A percentile compares a stretch with the other conserved stretches of the same genome.
Conservation (phyloP, 176 grass and related monocot species). For the Oryza brachyantha region DNA sequence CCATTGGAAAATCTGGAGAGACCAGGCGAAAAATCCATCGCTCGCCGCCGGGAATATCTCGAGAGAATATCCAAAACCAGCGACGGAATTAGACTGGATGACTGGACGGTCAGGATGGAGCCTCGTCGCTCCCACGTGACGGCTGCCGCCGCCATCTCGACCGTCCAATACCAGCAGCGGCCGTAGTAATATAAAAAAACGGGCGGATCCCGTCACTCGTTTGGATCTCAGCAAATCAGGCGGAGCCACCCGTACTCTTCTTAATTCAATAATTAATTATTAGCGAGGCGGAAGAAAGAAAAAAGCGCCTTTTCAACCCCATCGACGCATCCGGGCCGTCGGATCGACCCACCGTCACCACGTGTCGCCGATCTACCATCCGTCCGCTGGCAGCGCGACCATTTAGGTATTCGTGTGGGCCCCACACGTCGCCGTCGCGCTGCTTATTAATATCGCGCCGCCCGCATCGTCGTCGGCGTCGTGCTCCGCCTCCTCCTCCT, state of each 20-base stretch:
- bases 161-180: constrained; percentile 26
- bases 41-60: background rate
- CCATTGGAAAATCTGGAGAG: background rate
- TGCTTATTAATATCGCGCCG: constrained; percentile 25
- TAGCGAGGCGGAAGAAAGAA: background rate
- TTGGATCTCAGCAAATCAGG: constrained; percentile 14
- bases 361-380: background rate
- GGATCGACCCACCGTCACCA: background rate
- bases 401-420: background rate
- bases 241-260: background rate
- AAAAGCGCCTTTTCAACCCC: no score
- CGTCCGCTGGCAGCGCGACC: constrained; percentile 4
- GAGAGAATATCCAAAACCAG: constrained; percentile 6
- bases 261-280: no score
- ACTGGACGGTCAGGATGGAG: background rate
- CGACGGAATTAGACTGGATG: background rate
- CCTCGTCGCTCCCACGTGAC: background rate
- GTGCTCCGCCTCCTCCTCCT: background rate
- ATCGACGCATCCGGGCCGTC: background rate
- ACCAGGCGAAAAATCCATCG: background rate
- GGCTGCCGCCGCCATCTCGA: background rate
- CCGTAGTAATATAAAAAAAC: constrained; percentile 1
- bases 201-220: background rate
- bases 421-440: background rate
- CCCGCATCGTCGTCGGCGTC: background rate